Evolutionary conservation across 345 rosid species (phyloP).

Genomic region (Gossypium ekmanianum): DNA sequence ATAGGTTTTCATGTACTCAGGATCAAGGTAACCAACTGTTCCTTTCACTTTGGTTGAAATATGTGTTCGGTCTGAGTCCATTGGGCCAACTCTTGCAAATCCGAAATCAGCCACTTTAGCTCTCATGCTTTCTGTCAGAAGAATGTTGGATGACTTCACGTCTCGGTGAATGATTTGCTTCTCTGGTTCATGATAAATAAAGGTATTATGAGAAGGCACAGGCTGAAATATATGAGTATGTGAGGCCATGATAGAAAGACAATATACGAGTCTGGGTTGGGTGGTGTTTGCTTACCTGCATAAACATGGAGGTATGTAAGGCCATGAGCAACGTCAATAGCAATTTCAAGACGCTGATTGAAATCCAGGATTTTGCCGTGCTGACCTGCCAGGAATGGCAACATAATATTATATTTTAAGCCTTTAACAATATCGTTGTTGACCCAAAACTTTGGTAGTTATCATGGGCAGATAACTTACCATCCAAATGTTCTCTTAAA

Average conservation of each 20-base stretch:
- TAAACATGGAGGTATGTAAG: constrained; percentile 87
- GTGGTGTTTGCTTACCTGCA: constrained; percentile 50
- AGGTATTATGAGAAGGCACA: not conserved
- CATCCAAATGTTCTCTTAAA: constrained; percentile 92
- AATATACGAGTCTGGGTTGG: not conserved
- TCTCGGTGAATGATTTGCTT: constrained; percentile 93
- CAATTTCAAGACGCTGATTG: constrained; percentile 86
- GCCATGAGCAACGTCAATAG: constrained; percentile 93
- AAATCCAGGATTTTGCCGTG: constrained; percentile 71
- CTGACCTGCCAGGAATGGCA: constrained; percentile 41
- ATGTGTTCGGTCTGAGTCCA: constrained; percentile 65
- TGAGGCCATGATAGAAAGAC: not conserved
- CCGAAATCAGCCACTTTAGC: constrained; percentile 99
- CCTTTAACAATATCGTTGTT: not conserved
- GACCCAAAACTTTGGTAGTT: not conserved
- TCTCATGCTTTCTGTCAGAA: constrained; percentile 85
- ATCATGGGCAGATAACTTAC: constrained; percentile 38
- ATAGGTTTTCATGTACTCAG: constrained; percentile 92
- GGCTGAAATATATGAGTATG: not conserved
- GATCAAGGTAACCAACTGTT: constrained; percentile 95
- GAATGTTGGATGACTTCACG: constrained; percentile 91
- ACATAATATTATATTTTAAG: not conserved
- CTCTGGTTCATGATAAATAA: constrained; percentile 41
- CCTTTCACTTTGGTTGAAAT: constrained; percentile 92
- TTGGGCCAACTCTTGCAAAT: constrained; percentile 73